These are phyloP conservation scores for Mycena galopus DNA, from an alignment of 768 basidiomycete species.

Conservation along the genomic window DNA sequence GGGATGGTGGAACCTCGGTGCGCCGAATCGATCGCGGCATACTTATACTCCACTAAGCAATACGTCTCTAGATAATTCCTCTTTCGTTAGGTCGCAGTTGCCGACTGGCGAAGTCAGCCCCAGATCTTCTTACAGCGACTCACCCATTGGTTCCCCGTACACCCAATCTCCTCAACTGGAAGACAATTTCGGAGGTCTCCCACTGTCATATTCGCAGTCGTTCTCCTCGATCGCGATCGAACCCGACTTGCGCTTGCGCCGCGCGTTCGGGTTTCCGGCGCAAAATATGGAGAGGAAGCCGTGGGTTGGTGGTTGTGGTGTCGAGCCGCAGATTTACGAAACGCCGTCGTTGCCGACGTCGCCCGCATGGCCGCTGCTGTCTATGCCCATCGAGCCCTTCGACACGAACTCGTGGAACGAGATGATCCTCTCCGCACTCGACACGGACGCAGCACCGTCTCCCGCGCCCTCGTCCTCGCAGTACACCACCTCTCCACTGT, in stretches of 20 bases:
- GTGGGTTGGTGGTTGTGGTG: not conserved
- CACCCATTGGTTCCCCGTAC: not conserved
- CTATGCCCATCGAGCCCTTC: not conserved
- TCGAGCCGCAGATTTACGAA: conserved; percentile 10
- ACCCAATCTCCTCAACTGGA: not conserved
- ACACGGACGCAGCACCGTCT: not conserved
- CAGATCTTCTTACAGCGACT: not conserved
- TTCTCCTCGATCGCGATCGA: not conserved
- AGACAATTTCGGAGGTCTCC: not conserved
- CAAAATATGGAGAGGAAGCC: not conserved
- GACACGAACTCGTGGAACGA: conserved; percentile 14
- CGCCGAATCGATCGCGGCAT: not conserved
- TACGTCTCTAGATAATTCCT: not conserved
- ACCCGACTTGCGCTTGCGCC: not conserved
- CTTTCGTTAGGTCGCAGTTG: not conserved
- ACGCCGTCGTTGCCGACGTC: not conserved
- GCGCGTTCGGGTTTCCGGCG: not conserved
- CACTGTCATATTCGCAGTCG: not conserved
- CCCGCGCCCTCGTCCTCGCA: not conserved
- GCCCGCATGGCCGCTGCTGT: not conserved
- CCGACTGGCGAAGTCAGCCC: not conserved
- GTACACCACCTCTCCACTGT: not conserved
- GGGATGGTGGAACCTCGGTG: conserved; percentile 9
- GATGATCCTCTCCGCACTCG: conserved; percentile 10
- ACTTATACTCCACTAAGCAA: not conserved